Conservation (phyloP, 2,329 filamentous ascomycete genomes). For the Calcarisporium arbuscula region DNA sequence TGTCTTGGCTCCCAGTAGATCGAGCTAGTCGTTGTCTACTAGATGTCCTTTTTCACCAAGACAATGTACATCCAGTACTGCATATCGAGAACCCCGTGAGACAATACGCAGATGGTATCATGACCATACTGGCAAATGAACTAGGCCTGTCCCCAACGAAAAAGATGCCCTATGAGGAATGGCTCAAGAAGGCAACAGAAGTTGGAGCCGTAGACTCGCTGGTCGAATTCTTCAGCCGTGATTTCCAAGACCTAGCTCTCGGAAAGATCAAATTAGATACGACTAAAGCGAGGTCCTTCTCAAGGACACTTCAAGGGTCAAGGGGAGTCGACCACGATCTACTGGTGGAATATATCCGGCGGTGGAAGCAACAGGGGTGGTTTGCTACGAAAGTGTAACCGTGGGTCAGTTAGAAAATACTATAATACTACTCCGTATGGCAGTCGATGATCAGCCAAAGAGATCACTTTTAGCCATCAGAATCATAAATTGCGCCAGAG, state of each 20-base stretch:
- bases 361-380: conserved; percentile 14
- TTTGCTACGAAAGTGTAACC: too few species aligned
- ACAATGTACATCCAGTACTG: too few species aligned
- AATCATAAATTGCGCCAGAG: too few species aligned
- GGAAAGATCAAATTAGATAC: conserved; percentile 15
- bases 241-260: conserved; percentile 12
- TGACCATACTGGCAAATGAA: conserved; percentile 12
- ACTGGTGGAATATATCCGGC: conserved; percentile 11
- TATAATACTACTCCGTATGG: too few species aligned
- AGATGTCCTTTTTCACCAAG: too few species aligned
- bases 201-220: conserved; percentile 9
- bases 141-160: conserved; percentile 7
- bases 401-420: too few species aligned
- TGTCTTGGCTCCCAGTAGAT: conserved; percentile 16
- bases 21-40: conserved; percentile 11
- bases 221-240: conserved; percentile 13
- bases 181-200: conserved; percentile 9
- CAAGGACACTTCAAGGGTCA: conserved; percentile 7
- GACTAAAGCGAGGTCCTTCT: conserved; percentile 8
- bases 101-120: conserved; percentile 11
- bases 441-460: too few species aligned
- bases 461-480: too few species aligned
- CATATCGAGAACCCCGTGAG: conserved; percentile 16
- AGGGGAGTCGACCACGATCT: conserved; percentile 11
- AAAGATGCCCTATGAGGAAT: conserved; percentile 6